Percentiles rank a stretch among this genome's conserved stretches.
Conservation (phyloP, 768 basidiomycete genomes). For the Xerocomellus dryophilus region DNA sequence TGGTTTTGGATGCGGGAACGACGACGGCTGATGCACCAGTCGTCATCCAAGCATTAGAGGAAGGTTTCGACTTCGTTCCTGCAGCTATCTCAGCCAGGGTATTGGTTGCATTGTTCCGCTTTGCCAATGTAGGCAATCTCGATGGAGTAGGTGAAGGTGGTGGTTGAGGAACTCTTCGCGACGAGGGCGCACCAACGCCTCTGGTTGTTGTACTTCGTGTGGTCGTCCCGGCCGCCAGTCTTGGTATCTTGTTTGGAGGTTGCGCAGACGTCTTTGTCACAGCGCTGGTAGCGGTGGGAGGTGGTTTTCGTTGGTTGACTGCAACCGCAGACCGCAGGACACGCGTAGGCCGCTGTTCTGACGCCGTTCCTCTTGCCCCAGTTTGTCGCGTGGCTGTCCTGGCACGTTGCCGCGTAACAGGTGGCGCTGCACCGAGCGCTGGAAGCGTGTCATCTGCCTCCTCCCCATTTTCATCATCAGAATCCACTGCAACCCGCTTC, state of each 20-base stretch:
- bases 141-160: constrained; percentile 73
- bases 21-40: constrained; percentile 67
- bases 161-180: constrained; percentile 39
- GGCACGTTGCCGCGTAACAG: constrained; percentile 32
- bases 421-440: constrained; percentile 52
- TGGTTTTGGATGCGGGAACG: constrained; percentile 61
- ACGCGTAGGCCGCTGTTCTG: constrained; percentile 71
- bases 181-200: constrained; percentile 29
- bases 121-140: constrained; percentile 70
- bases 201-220: constrained; percentile 46
- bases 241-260: constrained; percentile 66
- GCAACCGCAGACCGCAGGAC: constrained; percentile 69
- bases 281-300: constrained; percentile 35
- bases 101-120: constrained; percentile 44
- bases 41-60: constrained; percentile 73
- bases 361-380: constrained; percentile 52
- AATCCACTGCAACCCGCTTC: constrained; percentile 66
- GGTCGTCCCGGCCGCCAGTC: constrained; percentile 52
- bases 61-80: constrained; percentile 34
- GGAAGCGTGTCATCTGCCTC: constrained; percentile 64
- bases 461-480: constrained; percentile 58
- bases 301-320: constrained; percentile 53
- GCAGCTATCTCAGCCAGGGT: constrained; percentile 51
- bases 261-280: constrained; percentile 43
- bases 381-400: constrained; percentile 39